phyloP scores from a whole-genome alignment of 2,329 filamentous ascomycete genomes.

The Aspergillus piperis region DNA sequence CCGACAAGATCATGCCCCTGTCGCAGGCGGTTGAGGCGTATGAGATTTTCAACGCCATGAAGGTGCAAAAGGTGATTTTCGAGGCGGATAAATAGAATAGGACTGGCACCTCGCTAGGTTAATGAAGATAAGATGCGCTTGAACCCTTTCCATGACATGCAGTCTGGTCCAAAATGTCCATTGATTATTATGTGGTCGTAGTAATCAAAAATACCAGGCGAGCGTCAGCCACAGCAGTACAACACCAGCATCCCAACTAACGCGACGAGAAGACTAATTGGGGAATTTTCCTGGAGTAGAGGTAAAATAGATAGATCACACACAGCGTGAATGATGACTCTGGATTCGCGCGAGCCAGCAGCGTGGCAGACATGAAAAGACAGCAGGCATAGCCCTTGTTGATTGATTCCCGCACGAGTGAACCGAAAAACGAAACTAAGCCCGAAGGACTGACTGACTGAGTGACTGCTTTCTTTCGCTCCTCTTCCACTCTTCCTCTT shows the following conservation, averaged over 20 bases:
- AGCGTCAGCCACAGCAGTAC: background rate
- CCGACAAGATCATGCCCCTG: constrained; percentile 72
- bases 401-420: background rate
- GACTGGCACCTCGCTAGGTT: background rate
- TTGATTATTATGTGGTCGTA: background rate
- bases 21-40: constrained; percentile 68
- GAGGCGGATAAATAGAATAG: constrained; percentile 44
- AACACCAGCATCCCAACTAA: background rate
- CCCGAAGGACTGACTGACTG: constrained; percentile 1
- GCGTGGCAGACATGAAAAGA: too few species aligned
- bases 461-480: constrained; percentile 16
- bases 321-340: background rate
- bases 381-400: background rate
- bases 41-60: constrained; percentile 70
- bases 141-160: background rate
- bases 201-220: background rate
- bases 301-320: background rate
- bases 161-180: background rate
- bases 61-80: constrained; percentile 74
- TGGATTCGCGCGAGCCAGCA: too few species aligned
- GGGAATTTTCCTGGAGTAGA: background rate
- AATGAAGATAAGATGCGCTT: background rate
- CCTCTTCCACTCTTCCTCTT: constrained; percentile 6
- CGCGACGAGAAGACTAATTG: background rate
- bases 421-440: constrained; percentile 5